A percentile compares a stretch with the other conserved stretches of the same genome.
phyloP scores from a whole-genome alignment of 225 moss, liverwort and hornwort genomes.

The Physcomitrium patens region DNA sequence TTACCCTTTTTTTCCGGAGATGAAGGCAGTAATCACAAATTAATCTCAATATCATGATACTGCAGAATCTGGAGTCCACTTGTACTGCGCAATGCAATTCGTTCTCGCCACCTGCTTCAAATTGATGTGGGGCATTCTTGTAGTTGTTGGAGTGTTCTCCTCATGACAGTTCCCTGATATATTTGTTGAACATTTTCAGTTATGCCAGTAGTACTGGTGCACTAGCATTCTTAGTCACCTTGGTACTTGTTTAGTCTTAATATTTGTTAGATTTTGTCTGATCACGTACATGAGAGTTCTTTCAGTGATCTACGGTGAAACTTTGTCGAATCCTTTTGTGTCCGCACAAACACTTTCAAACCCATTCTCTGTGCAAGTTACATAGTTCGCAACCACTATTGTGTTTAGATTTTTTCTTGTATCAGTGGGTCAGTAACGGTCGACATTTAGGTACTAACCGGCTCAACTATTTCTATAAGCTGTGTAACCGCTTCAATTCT shows the following conservation, averaged over 20 bases:
- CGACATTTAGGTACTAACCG: neutral
- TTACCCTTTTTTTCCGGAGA: neutral
- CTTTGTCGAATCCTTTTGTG: neutral
- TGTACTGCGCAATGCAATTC: conserved; percentile 7
- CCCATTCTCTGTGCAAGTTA: no score
- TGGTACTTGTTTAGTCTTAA: conserved; percentile 11
- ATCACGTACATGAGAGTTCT: conserved; percentile 5
- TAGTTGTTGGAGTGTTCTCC: neutral
- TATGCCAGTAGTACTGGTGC: neutral
- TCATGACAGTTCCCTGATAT: conserved; percentile 1
- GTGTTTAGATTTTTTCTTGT: conserved; percentile 1
- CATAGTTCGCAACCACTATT: neutral
- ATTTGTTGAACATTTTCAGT: no score
- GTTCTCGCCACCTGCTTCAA: conserved; percentile 2
- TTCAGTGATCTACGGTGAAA: conserved; percentile 4
- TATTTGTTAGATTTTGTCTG: neutral
- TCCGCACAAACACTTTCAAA: neutral
- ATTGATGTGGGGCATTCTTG: neutral
- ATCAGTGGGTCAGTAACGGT: neutral
- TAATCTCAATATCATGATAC: neutral
- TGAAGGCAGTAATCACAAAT: neutral
- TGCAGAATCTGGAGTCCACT: neutral
- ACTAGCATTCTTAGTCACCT: neutral
- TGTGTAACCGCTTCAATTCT: neutral
- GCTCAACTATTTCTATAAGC: neutral